Base-by-base conservation (phyloP, 352 stramenopile genomes). In the Pythium monospermum region DNA sequence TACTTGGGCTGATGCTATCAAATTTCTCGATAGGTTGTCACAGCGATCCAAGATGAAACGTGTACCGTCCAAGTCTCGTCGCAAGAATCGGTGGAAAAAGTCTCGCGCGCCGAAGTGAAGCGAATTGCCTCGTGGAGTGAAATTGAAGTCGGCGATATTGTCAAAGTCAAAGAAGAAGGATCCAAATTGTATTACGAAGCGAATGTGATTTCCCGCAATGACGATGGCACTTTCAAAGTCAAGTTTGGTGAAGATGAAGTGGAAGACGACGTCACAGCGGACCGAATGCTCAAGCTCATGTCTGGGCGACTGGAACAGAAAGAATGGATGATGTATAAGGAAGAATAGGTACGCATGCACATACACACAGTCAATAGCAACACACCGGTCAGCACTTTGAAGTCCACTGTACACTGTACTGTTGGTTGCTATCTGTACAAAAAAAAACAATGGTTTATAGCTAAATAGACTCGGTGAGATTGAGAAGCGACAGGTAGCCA, bases 241-340 rank as follows among this genome's bases (percentile, higher is more conserved):
- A 71, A 74, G 33, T 86, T 86, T 47, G 61, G 49, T 30, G 70
- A 83, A 15, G 75, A 81, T 38, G 71, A 84, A 53, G 58, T 80
- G 16, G 73, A 86, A 42, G 66, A 84, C 56, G 57, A 72, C 19
- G 57, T 84, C 37, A 37, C 61, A 12, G 41, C 38, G 0, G 71
- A 79, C 33, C 65, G 71, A 19, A 63, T 84, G 39, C 40, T 86
- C 40, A 86, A 86, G 45, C 66, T 84, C 54, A 86, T 83, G 72
- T 83, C 75, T 6, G 75, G 75, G 2, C 61, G 75, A 4, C 62
- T 86, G 26, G 72, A 84, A 43, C 63, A 82, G 30, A 84, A 83
- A 42, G 75, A 86, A 49, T 79, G 73, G 67, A 84, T 86, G 75
- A 86, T 84, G 72, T 83, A 76, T 43, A 86, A 81, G 57, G 70